Evolutionary conservation across 805 yeast species (phyloP).

Genomic region (Starmerella kuoi): DNA sequence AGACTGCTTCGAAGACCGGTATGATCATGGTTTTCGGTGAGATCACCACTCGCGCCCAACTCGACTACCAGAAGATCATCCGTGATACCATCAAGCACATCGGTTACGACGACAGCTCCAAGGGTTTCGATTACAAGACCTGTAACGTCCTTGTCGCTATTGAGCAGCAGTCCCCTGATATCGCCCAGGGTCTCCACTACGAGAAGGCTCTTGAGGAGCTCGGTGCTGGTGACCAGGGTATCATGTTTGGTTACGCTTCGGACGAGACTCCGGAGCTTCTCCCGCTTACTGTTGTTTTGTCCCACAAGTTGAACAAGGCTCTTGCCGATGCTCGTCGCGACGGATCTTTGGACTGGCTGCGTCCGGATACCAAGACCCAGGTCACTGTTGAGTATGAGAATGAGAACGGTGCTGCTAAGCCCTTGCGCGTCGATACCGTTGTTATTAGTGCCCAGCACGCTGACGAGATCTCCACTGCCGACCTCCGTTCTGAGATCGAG

Average conservation of each 20-base stretch:
- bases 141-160: slow-evolving; percentile 98
- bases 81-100: slow-evolving; percentile 98
- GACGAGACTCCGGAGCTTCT: slow-evolving; percentile 97
- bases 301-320: slow-evolving; percentile 94
- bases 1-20: slow-evolving; percentile 98
- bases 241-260: slow-evolving; percentile 99
- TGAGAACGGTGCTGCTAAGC: slow-evolving; percentile 90
- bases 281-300: slow-evolving; percentile 85
- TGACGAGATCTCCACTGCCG: slow-evolving; percentile 87
- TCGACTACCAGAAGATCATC: slow-evolving; percentile 94
- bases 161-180: slow-evolving; percentile 98
- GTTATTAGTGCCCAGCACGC: slow-evolving; percentile 98
- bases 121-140: slow-evolving; percentile 98
- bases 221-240: slow-evolving; percentile 99
- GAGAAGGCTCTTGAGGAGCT: slow-evolving; percentile 89
- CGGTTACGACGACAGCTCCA: slow-evolving; percentile 90
- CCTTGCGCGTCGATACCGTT: slow-evolving; percentile 92
- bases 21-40: slow-evolving; percentile 99
- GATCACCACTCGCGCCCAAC: slow-evolving; percentile 89
- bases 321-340: slow-evolving; percentile 96
- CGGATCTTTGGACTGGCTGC: slow-evolving; percentile 88
- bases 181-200: slow-evolving; percentile 97
- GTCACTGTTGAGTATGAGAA: slow-evolving; percentile 93
- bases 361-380: slow-evolving; percentile 99
- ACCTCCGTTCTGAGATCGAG: slow-evolving; percentile 65